Conservation (phyloP, 495 filamentous ascomycete genomes). For the Aspergillus hancockii region DNA sequence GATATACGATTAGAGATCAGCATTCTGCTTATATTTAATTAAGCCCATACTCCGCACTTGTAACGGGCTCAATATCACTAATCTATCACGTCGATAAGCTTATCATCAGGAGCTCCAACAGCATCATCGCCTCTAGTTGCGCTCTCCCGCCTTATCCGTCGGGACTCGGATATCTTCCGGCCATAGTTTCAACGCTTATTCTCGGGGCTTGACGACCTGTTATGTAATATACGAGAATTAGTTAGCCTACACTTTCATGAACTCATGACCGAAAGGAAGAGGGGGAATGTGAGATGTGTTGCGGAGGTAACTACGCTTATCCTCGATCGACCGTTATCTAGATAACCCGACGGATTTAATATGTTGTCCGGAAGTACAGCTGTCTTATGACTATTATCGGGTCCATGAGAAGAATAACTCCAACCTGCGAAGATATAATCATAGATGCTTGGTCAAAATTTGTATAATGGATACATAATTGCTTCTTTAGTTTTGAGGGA, state of each 20-base stretch:
- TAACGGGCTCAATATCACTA: not conserved
- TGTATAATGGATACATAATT: too few relatives aligned
- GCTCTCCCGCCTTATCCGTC: constrained; percentile 24
- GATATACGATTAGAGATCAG: not conserved
- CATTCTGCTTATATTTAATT: not conserved
- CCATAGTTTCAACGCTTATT: not conserved
- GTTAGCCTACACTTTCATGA: not conserved
- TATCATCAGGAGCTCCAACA: not conserved
- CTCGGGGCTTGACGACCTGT: not conserved
- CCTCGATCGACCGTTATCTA: not conserved
- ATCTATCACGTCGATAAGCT: constrained; percentile 1
- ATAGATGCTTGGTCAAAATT: too few relatives aligned
- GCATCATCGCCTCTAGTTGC: constrained; percentile 9
- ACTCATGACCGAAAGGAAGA: not conserved
- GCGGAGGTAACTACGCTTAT: not conserved
- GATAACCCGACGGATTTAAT: not conserved
- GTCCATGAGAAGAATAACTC: not conserved
- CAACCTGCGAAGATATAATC: too few relatives aligned
- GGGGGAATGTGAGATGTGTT: not conserved
- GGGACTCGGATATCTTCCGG: constrained; percentile 17
- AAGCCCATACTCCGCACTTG: not conserved
- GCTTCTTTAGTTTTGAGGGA: too few relatives aligned
- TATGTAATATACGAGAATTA: constrained; percentile 3
- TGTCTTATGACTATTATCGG: not conserved
- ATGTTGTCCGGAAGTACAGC: not conserved